Evolutionary conservation across 257 asterid genomes (phyloP).

Genomic region (Solanum medicagineum): DNA sequence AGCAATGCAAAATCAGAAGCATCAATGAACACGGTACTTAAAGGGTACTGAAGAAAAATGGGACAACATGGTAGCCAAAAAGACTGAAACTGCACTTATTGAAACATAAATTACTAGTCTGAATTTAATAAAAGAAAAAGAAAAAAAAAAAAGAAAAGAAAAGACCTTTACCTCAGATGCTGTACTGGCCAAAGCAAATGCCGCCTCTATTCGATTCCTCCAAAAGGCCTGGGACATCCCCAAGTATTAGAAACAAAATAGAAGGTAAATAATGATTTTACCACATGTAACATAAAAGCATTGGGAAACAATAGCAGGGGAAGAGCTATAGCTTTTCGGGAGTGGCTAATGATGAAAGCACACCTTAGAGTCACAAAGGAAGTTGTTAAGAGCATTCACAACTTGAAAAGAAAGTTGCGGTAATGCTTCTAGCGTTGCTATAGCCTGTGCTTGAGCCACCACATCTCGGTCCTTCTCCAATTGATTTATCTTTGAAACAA

Average conservation of each 20-base stretch:
- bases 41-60: neutral
- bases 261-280: slow-evolving; percentile 6
- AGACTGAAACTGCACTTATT: neutral
- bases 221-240: slow-evolving; percentile 59
- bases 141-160: neutral
- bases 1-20: neutral
- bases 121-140: neutral
- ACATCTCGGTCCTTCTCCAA: slow-evolving; percentile 97
- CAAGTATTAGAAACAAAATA: slow-evolving; percentile 3
- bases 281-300: neutral
- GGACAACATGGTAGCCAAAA: neutral
- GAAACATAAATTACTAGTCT: neutral
- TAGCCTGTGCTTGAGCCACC: slow-evolving; percentile 93
- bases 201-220: slow-evolving; percentile 93
- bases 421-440: slow-evolving; percentile 63
- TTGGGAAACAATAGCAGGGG: neutral
- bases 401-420: slow-evolving; percentile 80
- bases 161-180: slow-evolving; percentile 60
- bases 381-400: slow-evolving; percentile 66
- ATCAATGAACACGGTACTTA: neutral
- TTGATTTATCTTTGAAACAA: slow-evolving; percentile 66
- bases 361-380: slow-evolving; percentile 95
- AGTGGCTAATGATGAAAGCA: slow-evolving; percentile 5
- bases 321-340: neutral
- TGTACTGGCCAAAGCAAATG: slow-evolving; percentile 83